Conservation (phyloP, 495 filamentous ascomycete species). For the Hypoxylon lienhwacheense region DNA sequence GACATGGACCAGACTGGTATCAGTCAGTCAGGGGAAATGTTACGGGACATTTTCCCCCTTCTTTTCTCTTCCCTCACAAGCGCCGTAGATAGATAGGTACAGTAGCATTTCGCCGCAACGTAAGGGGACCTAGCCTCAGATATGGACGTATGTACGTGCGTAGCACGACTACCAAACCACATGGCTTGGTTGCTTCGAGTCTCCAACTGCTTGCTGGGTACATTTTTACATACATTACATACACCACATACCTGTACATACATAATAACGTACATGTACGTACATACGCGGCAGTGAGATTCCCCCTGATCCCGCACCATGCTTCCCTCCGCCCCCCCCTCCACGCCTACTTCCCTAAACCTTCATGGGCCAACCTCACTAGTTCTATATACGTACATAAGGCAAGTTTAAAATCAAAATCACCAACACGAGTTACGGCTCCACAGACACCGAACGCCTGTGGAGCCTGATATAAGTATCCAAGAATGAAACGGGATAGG, state of each 20-base stretch:
- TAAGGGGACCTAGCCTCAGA: not conserved
- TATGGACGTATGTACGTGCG: constrained; percentile 20
- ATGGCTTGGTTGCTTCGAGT: constrained; percentile 42
- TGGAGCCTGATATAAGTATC: constrained; percentile 33
- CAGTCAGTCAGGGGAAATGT: constrained; percentile 36
- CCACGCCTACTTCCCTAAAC: too few species aligned
- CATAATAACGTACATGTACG: too few species aligned
- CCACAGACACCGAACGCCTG: constrained; percentile 22
- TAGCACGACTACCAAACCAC: constrained; percentile 34
- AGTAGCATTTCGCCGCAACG: constrained; percentile 1
- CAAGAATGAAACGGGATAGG: constrained; percentile 22
- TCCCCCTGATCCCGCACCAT: constrained; percentile 29
- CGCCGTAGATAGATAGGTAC: constrained; percentile 22
- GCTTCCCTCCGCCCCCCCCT: constrained; percentile 18
- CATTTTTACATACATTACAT: too few species aligned
- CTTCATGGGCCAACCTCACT: too few species aligned
- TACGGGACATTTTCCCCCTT: constrained; percentile 31
- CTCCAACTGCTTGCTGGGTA: constrained; percentile 22
- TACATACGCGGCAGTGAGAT: constrained; percentile 21
- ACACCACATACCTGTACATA: too few species aligned
- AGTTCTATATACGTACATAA: not conserved
- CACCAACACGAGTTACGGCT: constrained; percentile 28
- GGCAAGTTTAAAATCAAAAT: constrained; percentile 11
- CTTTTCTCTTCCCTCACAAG: constrained; percentile 19
- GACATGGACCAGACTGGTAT: constrained; percentile 32